Base-by-base conservation (phyloP, 306 rosid genomes). In the Prunus mira region DNA sequence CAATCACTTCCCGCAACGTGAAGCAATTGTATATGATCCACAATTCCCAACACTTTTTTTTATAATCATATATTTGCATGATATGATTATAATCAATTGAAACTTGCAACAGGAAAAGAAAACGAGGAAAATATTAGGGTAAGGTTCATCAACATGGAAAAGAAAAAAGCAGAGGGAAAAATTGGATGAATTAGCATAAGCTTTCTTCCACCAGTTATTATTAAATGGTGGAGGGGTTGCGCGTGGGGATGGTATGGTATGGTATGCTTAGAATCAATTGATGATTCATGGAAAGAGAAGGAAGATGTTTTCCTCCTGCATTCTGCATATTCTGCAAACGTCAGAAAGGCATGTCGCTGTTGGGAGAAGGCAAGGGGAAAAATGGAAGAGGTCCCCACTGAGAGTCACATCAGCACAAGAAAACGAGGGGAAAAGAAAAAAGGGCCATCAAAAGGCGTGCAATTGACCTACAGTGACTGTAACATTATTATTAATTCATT, bases 381-480 rank as follows among this genome's bases (percentile, higher is more conserved):
- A 69, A 54, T 18, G 25, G 57, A 46, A 56, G 54, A 67, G 58
- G 66, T 32, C 67, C 71, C 74, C 67, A 78, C 58, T 43, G 66
- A 63, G 62, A 76, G 85, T 85, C 79, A 46, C 56, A 51, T 80
- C 81, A 67, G 61, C 75, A 80, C 74, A 69, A 78, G 81, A 86
- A 78, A 82, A 80, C 85, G 71, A 80, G 78, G 84, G 68, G 11
- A 18, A 32, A 27, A 65, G 75, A 72, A 38, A 32, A 49, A 13
- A 49, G 0, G 1, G 52, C 41, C 87, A 78, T 86, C n/a, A 82
- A 88, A 88, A 82, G 81, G 78, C 51, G 88, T 65, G 84, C 32
- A 6, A 66, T 70, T 75, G 56, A 85, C 72, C 84, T 12, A 3
- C 22, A 50, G 9, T 28, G 12, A 54, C 25, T 9, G 25, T 55